Base-by-base conservation (phyloP, 345 rosid species). In the Gossypium bickii region DNA sequence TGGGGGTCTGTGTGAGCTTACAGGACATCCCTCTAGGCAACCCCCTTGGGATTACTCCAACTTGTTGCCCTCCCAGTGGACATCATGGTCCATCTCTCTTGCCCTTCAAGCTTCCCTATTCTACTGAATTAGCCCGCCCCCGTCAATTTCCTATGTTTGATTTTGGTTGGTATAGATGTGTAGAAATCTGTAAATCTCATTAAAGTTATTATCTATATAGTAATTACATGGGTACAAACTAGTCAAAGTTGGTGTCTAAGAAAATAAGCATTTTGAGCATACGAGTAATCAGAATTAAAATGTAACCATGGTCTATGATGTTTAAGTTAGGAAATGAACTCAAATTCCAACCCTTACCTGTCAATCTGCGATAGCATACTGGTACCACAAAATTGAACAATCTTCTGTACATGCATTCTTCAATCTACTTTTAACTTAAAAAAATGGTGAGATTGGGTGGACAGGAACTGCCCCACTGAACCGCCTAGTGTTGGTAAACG, bases 51-150 rank as follows among this genome's bases (percentile, higher is more conserved):
- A 73, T 78, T 71, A 72, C 73, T 55, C 20, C 69, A 56, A 38
- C 4, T 34, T 76, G 86, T 71, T 71, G 78, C 81, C 77, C 73
- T 81, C 38, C 70, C 58, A 0, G 55, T 59, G 74, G 82, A 83
- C 86, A 81, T 2, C 68, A 24, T 15, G 79, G 82, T 11, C 83
- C 79, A 80, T 45, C 76, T 22, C 15, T 8, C 24, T 66, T 27
- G 24, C 12, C 57, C 62, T 52, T 45, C 44, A 27, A 69, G 15
- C 8, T 58, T 72, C 45, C 59, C 49, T 71, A 4, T 16, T 7
- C 45, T 51, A 69, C 20, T n/a, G 25, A 59, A 64, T 12, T n/a
- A 17, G 48, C 69, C 27, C 24, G 10, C 24, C 68, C 66, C 69
- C 51, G 1, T 41, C 22, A 10, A 38, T 17, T 41, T 64, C 48